phyloP scores from a whole-genome alignment of 306 rosid genomes.

The Elaeagnus macrophylla region DNA sequence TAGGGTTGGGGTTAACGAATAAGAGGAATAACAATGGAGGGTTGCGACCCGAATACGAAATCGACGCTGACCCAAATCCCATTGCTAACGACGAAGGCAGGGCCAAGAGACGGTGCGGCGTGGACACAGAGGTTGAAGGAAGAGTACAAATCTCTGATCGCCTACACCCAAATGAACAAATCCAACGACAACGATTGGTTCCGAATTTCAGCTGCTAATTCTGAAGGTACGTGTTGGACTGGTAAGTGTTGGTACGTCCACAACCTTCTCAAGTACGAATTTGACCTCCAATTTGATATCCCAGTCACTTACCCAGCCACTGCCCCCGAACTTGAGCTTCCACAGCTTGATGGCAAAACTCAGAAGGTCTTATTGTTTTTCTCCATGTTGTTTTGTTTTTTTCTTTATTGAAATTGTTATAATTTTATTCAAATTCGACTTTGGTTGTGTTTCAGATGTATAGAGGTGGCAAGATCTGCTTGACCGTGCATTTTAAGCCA shows the following conservation, averaged over 20 bases:
- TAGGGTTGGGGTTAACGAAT: constrained; percentile 8
- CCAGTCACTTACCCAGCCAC: constrained; percentile 91
- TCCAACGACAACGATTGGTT: constrained; percentile 99
- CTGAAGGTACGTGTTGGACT: constrained; percentile 93
- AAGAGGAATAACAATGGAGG: constrained; percentile 48
- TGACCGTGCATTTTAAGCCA: constrained; percentile 96
- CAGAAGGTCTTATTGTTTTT: constrained; percentile 47
- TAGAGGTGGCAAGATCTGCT: constrained; percentile 96
- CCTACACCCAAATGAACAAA: constrained; percentile 97
- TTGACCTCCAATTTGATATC: constrained; percentile 94
- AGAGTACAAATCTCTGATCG: constrained; percentile 81
- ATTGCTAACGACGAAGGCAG: constrained; percentile 62
- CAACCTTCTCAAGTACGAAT: constrained; percentile 95
- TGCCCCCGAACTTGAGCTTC: constrained; percentile 95
- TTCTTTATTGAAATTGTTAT: neutral
- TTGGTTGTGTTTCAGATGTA: constrained; percentile 63
- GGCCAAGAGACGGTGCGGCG: constrained; percentile 73
- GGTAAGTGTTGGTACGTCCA: constrained; percentile 97
- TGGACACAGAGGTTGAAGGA: constrained; percentile 92
- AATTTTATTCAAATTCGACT: neutral
- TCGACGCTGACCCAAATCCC: constrained; percentile 95
- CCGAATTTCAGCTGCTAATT: constrained; percentile 77
- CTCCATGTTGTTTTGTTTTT: neutral
- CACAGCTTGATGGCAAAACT: constrained; percentile 91
- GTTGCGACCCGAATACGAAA: constrained; percentile 96